phyloP scores from a whole-genome alignment of 2,329 filamentous ascomycete genomes.

The Trichoderma koningiopsis region DNA sequence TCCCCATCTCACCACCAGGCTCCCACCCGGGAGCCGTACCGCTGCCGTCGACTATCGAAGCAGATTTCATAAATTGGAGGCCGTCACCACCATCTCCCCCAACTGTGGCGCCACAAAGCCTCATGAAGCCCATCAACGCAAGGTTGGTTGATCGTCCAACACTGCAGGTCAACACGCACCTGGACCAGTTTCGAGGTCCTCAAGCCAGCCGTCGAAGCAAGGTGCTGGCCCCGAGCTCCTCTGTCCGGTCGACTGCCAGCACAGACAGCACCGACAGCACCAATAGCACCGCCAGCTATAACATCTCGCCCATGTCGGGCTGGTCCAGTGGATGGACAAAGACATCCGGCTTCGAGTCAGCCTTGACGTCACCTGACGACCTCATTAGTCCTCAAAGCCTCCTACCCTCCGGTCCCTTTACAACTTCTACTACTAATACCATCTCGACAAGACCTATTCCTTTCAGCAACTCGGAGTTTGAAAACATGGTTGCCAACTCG shows the following conservation, averaged over 20 bases:
- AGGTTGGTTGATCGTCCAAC: constrained; percentile 37
- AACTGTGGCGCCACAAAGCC: constrained; percentile 33
- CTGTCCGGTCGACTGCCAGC: constrained; percentile 50
- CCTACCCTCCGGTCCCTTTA: constrained; percentile 33
- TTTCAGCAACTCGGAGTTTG: constrained; percentile 32
- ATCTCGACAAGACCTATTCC: constrained; percentile 31
- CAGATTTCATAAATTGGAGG: constrained; percentile 35
- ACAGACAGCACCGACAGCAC: constrained; percentile 44
- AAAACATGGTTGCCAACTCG: constrained; percentile 36
- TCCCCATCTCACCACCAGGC: constrained; percentile 28
- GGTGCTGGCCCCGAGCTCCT: constrained; percentile 50
- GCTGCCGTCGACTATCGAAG: constrained; percentile 33
- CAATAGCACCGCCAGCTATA: constrained; percentile 43
- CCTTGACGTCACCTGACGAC: constrained; percentile 50
- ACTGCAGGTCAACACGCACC: constrained; percentile 44
- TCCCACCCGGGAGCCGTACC: constrained; percentile 9
- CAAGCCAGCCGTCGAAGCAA: constrained; percentile 43
- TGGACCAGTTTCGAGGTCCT: constrained; percentile 37
- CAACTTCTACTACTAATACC: constrained; percentile 18
- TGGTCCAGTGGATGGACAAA: constrained; percentile 46
- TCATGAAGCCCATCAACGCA: constrained; percentile 29
- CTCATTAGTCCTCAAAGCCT: constrained; percentile 40
- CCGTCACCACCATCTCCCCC: constrained; percentile 31
- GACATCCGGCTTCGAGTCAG: constrained; percentile 45
- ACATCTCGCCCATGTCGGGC: constrained; percentile 52